These are phyloP conservation scores for Claviceps capensis DNA, from an alignment of 2,329 filamentous ascomycete genomes.

Conservation along the genomic window DNA sequence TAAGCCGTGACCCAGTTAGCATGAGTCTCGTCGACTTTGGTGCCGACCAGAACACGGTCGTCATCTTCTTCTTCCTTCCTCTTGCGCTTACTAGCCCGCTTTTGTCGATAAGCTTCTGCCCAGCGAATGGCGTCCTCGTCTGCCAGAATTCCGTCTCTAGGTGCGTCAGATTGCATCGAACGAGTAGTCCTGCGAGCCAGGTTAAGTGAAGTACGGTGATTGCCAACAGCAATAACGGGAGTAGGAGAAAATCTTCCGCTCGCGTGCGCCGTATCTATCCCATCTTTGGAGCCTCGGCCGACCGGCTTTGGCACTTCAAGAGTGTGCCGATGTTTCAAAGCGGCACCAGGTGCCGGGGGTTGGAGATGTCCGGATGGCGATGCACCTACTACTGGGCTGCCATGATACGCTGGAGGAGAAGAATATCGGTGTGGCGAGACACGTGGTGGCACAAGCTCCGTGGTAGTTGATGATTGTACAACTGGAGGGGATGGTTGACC, in stretches of 20 bases:
- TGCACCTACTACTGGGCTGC: conserved; percentile 22
- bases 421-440: conserved; percentile 45
- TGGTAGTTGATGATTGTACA: conserved; percentile 1
- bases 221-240: conserved; percentile 37
- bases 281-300: conserved; percentile 60
- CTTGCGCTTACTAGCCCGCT: conserved; percentile 74
- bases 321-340: conserved; percentile 71
- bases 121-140: conserved; percentile 87
- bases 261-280: conserved; percentile 49
- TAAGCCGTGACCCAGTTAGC: conserved; percentile 97
- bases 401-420: conserved; percentile 45
- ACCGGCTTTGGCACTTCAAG: conserved; percentile 69
- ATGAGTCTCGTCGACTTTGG: conserved; percentile 94
- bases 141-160: conserved; percentile 67
- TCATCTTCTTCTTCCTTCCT: conserved; percentile 80
- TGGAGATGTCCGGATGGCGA: conserved; percentile 39
- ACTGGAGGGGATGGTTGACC: background rate
- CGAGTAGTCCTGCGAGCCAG: conserved; percentile 69
- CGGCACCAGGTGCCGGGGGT: conserved; percentile 29
- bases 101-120: conserved; percentile 87
- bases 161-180: conserved; percentile 72
- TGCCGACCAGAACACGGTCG: conserved; percentile 87
- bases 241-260: conserved; percentile 73
- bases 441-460: conserved; percentile 3
- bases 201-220: conserved; percentile 69